These are phyloP conservation scores for Alternaria sp. DNA, from an alignment of 2,329 filamentous ascomycete genomes.

Conservation along the genomic window DNA sequence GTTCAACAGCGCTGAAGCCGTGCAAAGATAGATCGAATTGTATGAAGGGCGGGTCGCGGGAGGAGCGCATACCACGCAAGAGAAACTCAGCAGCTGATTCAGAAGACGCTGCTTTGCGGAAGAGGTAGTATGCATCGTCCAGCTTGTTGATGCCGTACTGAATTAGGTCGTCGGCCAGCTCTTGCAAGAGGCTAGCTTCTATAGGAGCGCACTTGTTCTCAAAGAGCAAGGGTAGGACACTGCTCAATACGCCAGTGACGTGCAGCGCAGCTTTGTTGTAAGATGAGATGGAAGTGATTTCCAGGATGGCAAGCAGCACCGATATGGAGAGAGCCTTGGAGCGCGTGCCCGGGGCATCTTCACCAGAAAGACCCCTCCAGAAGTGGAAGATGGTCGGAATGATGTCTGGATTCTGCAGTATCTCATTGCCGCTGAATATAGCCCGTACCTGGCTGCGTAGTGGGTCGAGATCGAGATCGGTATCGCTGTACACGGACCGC, in stretches of 20 bases:
- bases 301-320: slow-evolving; percentile 44
- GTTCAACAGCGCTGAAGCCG: slow-evolving; percentile 88
- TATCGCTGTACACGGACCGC: slow-evolving; percentile 33
- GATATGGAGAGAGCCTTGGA: slow-evolving; percentile 46
- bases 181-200: slow-evolving; percentile 58
- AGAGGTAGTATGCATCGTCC: slow-evolving; percentile 82
- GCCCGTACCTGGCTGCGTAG: slow-evolving; percentile 39
- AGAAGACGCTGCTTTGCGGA: slow-evolving; percentile 61
- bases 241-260: slow-evolving; percentile 44
- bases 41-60: slow-evolving; percentile 81
- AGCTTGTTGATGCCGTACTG: slow-evolving; percentile 77
- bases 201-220: slow-evolving; percentile 41
- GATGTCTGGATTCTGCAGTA: slow-evolving; percentile 50
- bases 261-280: slow-evolving; percentile 49
- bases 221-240: slow-evolving; percentile 44
- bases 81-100: slow-evolving; percentile 70
- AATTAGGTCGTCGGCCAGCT: slow-evolving; percentile 73
- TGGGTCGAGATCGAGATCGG: slow-evolving; percentile 34
- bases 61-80: slow-evolving; percentile 73
- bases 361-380: slow-evolving; percentile 45
- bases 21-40: slow-evolving; percentile 91
- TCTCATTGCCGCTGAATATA: slow-evolving; percentile 50
- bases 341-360: slow-evolving; percentile 38
- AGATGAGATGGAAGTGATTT: slow-evolving; percentile 43
- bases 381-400: slow-evolving; percentile 49